A percentile compares a stretch with the other conserved stretches of the same genome.
These are phyloP conservation scores for Fonsecaea erecta DNA, from an alignment of 2,329 filamentous ascomycete species.

Conservation along the genomic window DNA sequence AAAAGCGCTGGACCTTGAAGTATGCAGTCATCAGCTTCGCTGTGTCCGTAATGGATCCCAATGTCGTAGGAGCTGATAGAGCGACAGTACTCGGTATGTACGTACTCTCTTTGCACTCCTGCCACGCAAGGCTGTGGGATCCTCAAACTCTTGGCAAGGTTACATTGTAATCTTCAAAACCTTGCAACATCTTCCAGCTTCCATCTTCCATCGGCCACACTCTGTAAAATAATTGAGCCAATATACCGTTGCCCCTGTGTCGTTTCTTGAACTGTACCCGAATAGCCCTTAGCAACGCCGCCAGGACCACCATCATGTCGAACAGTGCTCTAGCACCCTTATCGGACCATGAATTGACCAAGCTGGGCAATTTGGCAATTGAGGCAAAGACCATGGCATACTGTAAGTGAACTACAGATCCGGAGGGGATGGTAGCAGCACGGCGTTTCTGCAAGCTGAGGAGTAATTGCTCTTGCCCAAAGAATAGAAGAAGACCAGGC, in stretches of 20 bases:
- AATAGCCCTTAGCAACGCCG: neutral
- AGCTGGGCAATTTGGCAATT: slow-evolving; percentile 56
- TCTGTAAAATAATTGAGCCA: slow-evolving; percentile 4
- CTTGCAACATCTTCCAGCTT: neutral
- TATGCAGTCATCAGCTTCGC: neutral
- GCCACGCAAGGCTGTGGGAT: slow-evolving; percentile 9
- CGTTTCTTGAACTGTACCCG: neutral
- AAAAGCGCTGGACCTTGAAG: neutral
- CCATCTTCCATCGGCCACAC: neutral
- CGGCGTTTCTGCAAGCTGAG: neutral
- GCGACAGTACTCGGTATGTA: too few relatives aligned
- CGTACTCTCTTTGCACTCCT: slow-evolving; percentile 5
- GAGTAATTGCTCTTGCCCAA: neutral
- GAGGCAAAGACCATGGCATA: slow-evolving; percentile 80
- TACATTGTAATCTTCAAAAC: neutral
- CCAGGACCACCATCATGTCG: neutral
- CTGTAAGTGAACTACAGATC: slow-evolving; percentile 58
- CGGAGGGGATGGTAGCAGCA: slow-evolving; percentile 5
- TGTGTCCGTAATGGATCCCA: neutral
- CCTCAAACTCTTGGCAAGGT: slow-evolving; percentile 23
- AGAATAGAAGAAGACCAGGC: neutral
- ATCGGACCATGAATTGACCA: slow-evolving; percentile 31
- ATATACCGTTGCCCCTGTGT: neutral
- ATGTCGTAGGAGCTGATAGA: neutral
- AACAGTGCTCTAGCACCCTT: slow-evolving; percentile 13